Conservation (phyloP, 2,329 filamentous ascomycete genomes). For the Sporothrix brunneoviolacea region DNA sequence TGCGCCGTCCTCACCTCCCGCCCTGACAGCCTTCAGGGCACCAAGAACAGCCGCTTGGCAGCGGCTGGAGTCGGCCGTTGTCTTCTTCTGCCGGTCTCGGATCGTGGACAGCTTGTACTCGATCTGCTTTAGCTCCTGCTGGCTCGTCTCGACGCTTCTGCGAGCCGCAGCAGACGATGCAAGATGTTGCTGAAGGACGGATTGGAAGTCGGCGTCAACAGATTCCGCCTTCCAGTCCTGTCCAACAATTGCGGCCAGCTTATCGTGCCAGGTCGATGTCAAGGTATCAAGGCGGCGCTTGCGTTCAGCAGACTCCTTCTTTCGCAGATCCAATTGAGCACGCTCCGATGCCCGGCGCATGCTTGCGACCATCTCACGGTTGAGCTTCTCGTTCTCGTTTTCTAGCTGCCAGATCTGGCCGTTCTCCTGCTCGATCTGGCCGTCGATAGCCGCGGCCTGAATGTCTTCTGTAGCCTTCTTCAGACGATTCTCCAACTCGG, state of each 20-base stretch:
- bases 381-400: conserved; percentile 62
- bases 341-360: conserved; percentile 75
- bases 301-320: conserved; percentile 69
- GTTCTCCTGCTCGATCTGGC: conserved; percentile 60
- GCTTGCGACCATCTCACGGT: conserved; percentile 74
- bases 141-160: conserved; percentile 61
- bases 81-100: conserved; percentile 58
- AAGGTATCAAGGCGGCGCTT: conserved; percentile 72
- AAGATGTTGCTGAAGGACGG: conserved; percentile 50
- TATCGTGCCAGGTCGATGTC: conserved; percentile 64
- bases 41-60: conserved; percentile 52
- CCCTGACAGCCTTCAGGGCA: conserved; percentile 40
- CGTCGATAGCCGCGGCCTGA: conserved; percentile 60
- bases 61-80: conserved; percentile 53
- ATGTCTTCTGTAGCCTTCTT: conserved; percentile 56
- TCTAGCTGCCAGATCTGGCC: conserved; percentile 62
- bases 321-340: conserved; percentile 75
- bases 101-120: conserved; percentile 64
- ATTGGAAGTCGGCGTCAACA: conserved; percentile 65
- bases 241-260: conserved; percentile 60
- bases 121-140: conserved; percentile 67
- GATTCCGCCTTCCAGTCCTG: conserved; percentile 60
- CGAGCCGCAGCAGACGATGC: conserved; percentile 57
- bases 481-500: conserved; percentile 60
- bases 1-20: conserved; percentile 24